Evolutionary conservation across 2,329 filamentous ascomycete genomes (phyloP), one percentile per base, ranked within the genome.

Genomic region (Rhexocercosporidium sp.): DNA sequence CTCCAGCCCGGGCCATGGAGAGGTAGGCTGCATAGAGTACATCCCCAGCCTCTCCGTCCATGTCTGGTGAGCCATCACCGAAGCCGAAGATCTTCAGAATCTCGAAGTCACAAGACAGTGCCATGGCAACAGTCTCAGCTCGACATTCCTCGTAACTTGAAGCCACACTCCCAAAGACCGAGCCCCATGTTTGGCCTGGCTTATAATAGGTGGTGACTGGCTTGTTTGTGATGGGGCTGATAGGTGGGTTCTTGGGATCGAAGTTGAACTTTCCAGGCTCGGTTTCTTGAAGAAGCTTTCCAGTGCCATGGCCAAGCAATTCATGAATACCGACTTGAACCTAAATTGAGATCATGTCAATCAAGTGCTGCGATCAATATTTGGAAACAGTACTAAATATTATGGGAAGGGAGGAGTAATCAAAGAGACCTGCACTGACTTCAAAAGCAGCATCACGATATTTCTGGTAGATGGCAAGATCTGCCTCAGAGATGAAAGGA

Each of bases 321-420:
- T 97, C 94, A 79, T 98, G 95, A 22, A 98, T 90, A 27, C 94
- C 95, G 59, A 99, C 95, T 80, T 98, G 94, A 1, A 97, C 93
- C 61, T 57, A 20, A 18, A 37, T 14, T 56, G 20, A 57, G 25
- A 56, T 14, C 5, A 20, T 22, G 20, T 57, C 14, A 57, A 34
- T 25, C 34, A 41, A 22, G 12, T 22, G 1, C 5, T 41, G 5
- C 20, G 4, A 41, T 22, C 46, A 8, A 57, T 2, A 3, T 12
- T 3, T 4, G 1, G 12, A 57, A 57, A 34, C 11, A 20, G 4
- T 39, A 12, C 7, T 18, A 7, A n/a, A 9, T 9, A 47, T 25
- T 47, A 5, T n/a, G 18, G n/a, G n/a, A n/a, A 20, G 8, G 12
- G 3, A 47, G n/a, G 44, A 47, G 2, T 11, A 9, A 8, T 9